Evolutionary conservation across 192 early-diverging fungal genomes (phyloP).

Genomic region (Podila minutissima): DNA sequence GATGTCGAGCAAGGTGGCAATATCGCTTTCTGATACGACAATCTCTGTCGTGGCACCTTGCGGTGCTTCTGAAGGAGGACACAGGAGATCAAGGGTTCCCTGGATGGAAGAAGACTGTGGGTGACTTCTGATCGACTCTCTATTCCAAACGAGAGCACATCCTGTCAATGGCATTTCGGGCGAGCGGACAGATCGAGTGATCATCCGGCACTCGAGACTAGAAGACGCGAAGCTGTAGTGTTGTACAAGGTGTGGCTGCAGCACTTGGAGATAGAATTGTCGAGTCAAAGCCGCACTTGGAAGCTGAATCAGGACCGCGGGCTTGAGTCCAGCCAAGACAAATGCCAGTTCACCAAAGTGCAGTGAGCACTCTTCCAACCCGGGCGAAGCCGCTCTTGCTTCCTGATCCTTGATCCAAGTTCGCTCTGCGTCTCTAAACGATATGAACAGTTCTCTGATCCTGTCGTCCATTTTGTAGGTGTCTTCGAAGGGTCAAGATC

Average conservation of each 20-base stretch:
- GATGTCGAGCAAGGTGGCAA: conserved; percentile 33
- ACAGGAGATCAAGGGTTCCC: conserved; percentile 17
- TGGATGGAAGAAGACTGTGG: conserved; percentile 11
- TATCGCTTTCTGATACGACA: conserved; percentile 19
- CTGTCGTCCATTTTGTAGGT: not conserved
- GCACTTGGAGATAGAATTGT: conserved; percentile 10
- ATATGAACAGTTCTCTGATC: not conserved
- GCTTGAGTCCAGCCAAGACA: conserved; percentile 38
- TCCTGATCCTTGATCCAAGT: conserved; percentile 10
- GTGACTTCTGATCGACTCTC: conserved; percentile 4
- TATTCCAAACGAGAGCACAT: conserved; percentile 30
- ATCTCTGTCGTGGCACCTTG: not conserved
- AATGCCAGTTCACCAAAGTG: conserved; percentile 43
- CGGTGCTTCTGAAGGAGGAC: not conserved
- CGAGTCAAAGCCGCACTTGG: conserved; percentile 10
- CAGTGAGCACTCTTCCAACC: conserved; percentile 27
- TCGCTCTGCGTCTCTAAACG: conserved; percentile 11
- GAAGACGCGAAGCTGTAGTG: conserved; percentile 3
- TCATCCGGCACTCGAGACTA: conserved; percentile 20
- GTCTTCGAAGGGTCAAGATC: no score
- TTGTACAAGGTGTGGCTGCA: conserved; percentile 8
- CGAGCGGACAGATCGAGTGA: conserved; percentile 16
- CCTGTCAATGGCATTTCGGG: conserved; percentile 46
- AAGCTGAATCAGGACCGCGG: conserved; percentile 33
- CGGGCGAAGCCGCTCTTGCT: not conserved